Conservation (phyloP, 257 asterid species). For the Oldenlandia corymbosa region DNA sequence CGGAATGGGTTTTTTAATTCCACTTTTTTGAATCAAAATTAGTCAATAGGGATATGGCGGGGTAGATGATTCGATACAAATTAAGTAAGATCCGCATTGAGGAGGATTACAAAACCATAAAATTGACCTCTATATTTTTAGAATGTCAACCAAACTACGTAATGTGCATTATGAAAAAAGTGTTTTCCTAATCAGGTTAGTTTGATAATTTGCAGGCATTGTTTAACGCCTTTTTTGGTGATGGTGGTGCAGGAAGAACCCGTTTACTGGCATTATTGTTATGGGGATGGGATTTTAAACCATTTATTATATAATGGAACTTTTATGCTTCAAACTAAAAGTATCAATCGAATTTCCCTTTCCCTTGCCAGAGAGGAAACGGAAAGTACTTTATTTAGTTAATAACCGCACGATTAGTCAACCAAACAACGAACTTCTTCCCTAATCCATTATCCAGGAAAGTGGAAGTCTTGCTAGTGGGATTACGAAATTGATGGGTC, state of each 20-base stretch:
- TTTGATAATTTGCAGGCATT: background rate
- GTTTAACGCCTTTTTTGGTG: background rate
- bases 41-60: conserved; percentile 24
- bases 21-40: conserved; percentile 20
- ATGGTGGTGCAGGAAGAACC: background rate
- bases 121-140: background rate
- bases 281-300: background rate
- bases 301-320: background rate
- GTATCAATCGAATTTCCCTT: background rate
- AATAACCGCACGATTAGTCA: conserved; percentile 29
- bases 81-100: background rate
- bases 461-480: too few species aligned
- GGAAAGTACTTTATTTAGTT: background rate
- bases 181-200: background rate
- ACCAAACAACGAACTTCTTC: conserved; percentile 35
- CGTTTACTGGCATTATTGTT: background rate
- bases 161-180: background rate
- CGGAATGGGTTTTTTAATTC: conserved; percentile 1
- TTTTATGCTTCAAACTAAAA: background rate
- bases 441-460: conserved; percentile 46
- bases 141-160: conserved; percentile 1
- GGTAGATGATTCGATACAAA: conserved; percentile 23
- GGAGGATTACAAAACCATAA: background rate
- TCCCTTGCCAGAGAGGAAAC: background rate
- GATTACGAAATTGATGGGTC: too few species aligned